Percentiles rank a stretch among this genome's conserved stretches.
Evolutionary conservation across 2,329 filamentous ascomycete species (phyloP).

Genomic region (Botrytis aclada): DNA sequence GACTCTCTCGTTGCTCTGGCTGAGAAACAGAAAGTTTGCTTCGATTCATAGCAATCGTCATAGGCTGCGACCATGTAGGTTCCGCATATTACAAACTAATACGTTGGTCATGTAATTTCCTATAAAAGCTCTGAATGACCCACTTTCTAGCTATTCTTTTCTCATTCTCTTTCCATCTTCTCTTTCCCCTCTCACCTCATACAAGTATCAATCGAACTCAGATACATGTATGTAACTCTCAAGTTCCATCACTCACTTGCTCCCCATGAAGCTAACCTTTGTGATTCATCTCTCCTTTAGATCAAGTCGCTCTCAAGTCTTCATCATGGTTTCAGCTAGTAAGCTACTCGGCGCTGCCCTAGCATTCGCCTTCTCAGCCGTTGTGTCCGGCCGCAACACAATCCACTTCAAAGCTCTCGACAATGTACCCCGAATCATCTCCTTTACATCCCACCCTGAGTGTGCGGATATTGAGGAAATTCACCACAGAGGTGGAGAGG

Average conservation of each 20-base stretch:
- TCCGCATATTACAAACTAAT: neutral
- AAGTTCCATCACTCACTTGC: neutral
- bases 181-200: neutral
- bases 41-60: neutral
- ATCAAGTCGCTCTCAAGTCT: neutral
- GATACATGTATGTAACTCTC: neutral
- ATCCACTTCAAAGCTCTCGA: neutral
- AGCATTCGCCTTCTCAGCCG: neutral
- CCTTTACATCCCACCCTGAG: neutral
- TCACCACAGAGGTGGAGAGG: neutral
- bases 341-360: accelerated
- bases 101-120: neutral
- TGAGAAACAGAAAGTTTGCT: neutral
- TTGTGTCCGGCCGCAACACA: neutral
- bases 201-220: neutral
- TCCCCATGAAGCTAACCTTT: neutral
- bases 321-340: neutral
- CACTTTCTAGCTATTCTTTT: too few species aligned
- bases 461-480: neutral
- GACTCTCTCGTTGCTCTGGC: neutral
- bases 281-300: neutral
- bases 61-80: neutral
- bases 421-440: neutral
- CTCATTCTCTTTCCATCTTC: neutral
- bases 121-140: too few species aligned